A percentile compares a stretch with the other conserved stretches of the same genome.
Evolutionary conservation across 208 protist species (phyloP).

Genomic region (Naegleria fowleri): DNA sequence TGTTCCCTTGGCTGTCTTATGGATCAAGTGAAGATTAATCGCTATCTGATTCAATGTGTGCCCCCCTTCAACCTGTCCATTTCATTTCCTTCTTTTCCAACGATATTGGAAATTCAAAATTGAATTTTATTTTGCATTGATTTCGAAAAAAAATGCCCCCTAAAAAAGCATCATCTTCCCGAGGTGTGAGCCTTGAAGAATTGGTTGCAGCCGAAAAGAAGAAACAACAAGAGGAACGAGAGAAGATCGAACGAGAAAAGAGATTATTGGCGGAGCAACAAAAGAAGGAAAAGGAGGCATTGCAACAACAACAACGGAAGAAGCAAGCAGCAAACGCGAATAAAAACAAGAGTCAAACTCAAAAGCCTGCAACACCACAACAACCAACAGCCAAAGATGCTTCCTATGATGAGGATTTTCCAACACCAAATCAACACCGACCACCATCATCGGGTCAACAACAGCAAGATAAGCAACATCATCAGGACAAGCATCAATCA

Average conservation of each 20-base stretch:
- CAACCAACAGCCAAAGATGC: too few species aligned
- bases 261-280: background rate
- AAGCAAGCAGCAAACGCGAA: background rate
- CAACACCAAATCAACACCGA: background rate
- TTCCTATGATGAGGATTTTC: too few species aligned
- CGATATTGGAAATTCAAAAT: too few species aligned
- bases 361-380: background rate
- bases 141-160: background rate
- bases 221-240: background rate
- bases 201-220: background rate
- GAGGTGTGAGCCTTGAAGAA: background rate
- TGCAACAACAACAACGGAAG: background rate
- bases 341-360: background rate
- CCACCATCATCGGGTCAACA: background rate
- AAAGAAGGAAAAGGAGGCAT: background rate
- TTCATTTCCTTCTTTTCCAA: too few species aligned
- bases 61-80: too few species aligned
- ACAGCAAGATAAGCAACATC: background rate
- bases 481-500: background rate
- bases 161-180: background rate
- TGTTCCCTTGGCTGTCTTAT: background rate
- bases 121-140: too few species aligned
- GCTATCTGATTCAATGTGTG: background rate
- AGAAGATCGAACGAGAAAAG: background rate
- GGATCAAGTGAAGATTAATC: background rate